phyloP scores from a whole-genome alignment of 495 filamentous ascomycete species.

The Melanomma pulvis-pyrius region DNA sequence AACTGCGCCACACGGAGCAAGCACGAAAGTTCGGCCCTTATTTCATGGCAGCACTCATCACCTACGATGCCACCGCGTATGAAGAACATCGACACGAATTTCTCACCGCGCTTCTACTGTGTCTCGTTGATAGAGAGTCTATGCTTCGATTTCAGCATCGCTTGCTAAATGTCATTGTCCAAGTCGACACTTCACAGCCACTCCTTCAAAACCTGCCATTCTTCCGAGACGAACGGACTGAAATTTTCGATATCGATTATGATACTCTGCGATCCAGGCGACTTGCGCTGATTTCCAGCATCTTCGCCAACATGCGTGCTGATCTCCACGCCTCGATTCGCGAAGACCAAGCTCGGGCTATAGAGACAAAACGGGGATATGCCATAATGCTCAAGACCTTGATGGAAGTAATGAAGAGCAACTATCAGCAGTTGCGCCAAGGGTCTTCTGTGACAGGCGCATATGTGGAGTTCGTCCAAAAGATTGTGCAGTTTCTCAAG shows the following conservation, averaged over 20 bases:
- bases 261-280: slow-evolving; percentile 61
- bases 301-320: slow-evolving; percentile 68
- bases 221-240: slow-evolving; percentile 46
- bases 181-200: slow-evolving; percentile 51
- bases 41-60: slow-evolving; percentile 62
- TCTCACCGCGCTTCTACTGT: slow-evolving; percentile 60
- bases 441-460: slow-evolving; percentile 51
- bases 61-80: slow-evolving; percentile 45
- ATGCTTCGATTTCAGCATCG: slow-evolving; percentile 68
- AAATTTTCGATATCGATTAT: slow-evolving; percentile 54
- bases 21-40: slow-evolving; percentile 64
- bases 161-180: slow-evolving; percentile 61
- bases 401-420: slow-evolving; percentile 70
- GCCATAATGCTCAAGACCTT: slow-evolving; percentile 57
- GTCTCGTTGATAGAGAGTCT: slow-evolving; percentile 66
- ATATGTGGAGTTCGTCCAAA: slow-evolving; percentile 70
- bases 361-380: slow-evolving; percentile 56
- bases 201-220: slow-evolving; percentile 68
- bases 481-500: slow-evolving; percentile 64
- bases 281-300: slow-evolving; percentile 60
- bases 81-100: slow-evolving; percentile 55
- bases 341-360: slow-evolving; percentile 41
- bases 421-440: slow-evolving; percentile 63
- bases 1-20: slow-evolving; percentile 65
- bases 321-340: neutral